These are phyloP conservation scores for Combretum micranthum DNA, from an alignment of 345 rosid species.

Conservation along the genomic window DNA sequence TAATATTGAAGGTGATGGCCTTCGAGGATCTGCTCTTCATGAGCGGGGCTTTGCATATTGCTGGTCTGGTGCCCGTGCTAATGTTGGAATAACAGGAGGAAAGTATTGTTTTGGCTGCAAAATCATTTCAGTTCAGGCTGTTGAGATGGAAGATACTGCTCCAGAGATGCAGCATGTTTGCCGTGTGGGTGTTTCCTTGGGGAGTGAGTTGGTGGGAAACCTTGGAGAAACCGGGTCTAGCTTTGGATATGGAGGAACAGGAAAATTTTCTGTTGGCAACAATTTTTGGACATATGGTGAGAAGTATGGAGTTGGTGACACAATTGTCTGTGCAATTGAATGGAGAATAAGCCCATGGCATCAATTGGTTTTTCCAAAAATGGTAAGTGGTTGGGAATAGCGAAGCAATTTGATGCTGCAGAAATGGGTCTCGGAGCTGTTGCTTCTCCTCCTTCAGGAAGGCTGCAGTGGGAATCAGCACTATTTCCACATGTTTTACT, in stretches of 20 bases:
- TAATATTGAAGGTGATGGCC: constrained; percentile 20
- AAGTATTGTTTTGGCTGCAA: constrained; percentile 29
- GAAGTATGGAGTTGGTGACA: constrained; percentile 25
- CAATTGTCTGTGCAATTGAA: constrained; percentile 25
- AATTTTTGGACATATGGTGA: constrained; percentile 22
- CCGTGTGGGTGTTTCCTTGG: constrained; percentile 25
- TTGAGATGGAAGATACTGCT: constrained; percentile 26
- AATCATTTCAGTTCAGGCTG: constrained; percentile 15
- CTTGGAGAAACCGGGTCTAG: constrained; percentile 25
- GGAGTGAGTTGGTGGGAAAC: constrained; percentile 19
- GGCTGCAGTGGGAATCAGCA: constrained; percentile 14
- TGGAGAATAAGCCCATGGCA: constrained; percentile 26
- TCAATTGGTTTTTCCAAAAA: constrained; percentile 27
- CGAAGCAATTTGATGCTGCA: constrained; percentile 24
- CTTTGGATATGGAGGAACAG: constrained; percentile 33
- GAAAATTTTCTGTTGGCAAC: constrained; percentile 21
- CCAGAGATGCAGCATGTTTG: constrained; percentile 27
- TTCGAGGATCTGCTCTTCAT: constrained; percentile 21
- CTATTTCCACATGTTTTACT: constrained; percentile 30
- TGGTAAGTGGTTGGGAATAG: constrained; percentile 31
- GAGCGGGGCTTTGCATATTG: constrained; percentile 32
- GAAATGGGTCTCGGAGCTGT: constrained; percentile 18
- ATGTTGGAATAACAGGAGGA: constrained; percentile 25
- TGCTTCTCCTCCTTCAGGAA: constrained; percentile 8
- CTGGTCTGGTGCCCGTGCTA: constrained; percentile 33